A percentile compares a stretch with the other conserved stretches of the same genome.
Evolutionary conservation across 257 asterid species (phyloP).

Genomic region (Petunia secreta): DNA sequence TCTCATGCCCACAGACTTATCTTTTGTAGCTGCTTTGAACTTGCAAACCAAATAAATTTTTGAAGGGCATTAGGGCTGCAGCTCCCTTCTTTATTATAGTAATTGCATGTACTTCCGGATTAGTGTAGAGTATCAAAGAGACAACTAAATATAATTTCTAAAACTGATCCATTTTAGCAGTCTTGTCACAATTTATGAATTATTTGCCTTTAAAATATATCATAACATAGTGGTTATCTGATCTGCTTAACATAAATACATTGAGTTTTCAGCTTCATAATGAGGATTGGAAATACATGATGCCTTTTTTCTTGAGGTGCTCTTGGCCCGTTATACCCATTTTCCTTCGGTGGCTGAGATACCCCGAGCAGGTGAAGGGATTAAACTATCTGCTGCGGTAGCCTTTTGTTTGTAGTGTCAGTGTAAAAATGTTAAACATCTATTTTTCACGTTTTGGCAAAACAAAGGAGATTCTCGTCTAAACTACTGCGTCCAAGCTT

Average conservation of each 20-base stretch:
- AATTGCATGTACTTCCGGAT: background rate
- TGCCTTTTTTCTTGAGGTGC: background rate
- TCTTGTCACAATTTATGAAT: background rate
- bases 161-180: background rate
- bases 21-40: background rate
- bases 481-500: background rate
- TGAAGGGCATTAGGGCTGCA: background rate
- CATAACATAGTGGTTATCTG: background rate
- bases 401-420: background rate
- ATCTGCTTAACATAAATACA: background rate
- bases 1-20: background rate
- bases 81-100: background rate
- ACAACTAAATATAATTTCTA: background rate
- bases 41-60: background rate
- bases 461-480: background rate
- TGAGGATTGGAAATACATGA: background rate
- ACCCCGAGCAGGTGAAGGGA: background rate
- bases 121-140: background rate
- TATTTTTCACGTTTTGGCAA: background rate
- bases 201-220: background rate
- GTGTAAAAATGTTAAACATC: background rate
- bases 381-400: background rate
- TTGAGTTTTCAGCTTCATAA: background rate
- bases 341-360: background rate
- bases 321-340: background rate